phyloP scores from a whole-genome alignment of 768 basidiomycete genomes.

The Boletus sp. region DNA sequence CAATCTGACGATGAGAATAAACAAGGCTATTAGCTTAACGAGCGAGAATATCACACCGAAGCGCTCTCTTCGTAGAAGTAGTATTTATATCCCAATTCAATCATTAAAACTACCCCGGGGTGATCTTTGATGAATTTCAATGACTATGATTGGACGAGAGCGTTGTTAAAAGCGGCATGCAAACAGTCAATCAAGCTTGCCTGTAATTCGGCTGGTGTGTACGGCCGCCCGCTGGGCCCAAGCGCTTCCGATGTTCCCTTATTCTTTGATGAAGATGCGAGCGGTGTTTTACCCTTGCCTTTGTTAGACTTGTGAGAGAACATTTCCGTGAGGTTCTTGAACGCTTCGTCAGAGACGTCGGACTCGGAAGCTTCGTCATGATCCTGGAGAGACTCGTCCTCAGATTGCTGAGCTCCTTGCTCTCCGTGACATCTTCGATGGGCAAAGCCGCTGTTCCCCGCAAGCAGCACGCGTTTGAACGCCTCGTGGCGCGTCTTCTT shows the following conservation, averaged over 20 bases:
- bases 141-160: slow-evolving; percentile 15
- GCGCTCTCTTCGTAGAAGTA: slow-evolving; percentile 85
- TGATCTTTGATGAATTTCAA: slow-evolving; percentile 61
- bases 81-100: slow-evolving; percentile 84
- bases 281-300: slow-evolving; percentile 35
- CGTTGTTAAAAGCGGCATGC: not conserved
- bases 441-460: slow-evolving; percentile 41
- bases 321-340: slow-evolving; percentile 44
- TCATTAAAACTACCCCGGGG: slow-evolving; percentile 65
- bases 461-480: slow-evolving; percentile 53
- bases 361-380: slow-evolving; percentile 30
- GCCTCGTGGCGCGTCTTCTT: slow-evolving; percentile 44
- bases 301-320: slow-evolving; percentile 41
- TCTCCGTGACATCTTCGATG: slow-evolving; percentile 11
- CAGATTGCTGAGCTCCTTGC: slow-evolving; percentile 16
- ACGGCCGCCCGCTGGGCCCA: slow-evolving; percentile 68
- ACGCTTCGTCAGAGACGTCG: slow-evolving; percentile 44
- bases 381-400: slow-evolving; percentile 21
- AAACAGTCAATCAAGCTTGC: slow-evolving; percentile 26
- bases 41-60: slow-evolving; percentile 41
- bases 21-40: not conserved
- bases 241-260: slow-evolving; percentile 41
- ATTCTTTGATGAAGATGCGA: slow-evolving; percentile 20
- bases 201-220: slow-evolving; percentile 77
- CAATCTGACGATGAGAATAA: slow-evolving; percentile 46